These are phyloP conservation scores for Linum usitatissimum DNA, from an alignment of 345 rosid species.

Conservation along the genomic window DNA sequence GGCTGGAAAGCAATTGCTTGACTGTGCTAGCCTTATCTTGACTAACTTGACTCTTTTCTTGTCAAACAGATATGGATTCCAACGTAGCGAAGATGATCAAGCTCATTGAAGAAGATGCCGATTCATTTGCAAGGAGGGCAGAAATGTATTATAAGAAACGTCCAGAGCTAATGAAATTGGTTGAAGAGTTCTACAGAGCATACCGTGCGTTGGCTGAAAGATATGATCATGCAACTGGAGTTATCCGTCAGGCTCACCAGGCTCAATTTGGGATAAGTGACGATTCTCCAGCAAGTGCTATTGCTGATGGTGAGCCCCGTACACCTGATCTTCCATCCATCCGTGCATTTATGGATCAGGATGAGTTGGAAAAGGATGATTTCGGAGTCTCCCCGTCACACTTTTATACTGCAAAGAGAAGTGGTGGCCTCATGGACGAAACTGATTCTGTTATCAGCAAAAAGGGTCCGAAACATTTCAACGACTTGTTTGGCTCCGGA, in stretches of 20 bases:
- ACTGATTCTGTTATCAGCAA: conserved; percentile 36
- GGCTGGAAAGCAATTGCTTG: not conserved
- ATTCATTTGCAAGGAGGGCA: conserved; percentile 98
- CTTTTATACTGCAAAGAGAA: conserved; percentile 36
- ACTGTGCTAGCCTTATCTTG: not conserved
- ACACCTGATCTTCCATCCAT: conserved; percentile 58
- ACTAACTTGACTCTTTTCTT: conserved; percentile 7
- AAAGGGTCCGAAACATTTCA: conserved; percentile 50
- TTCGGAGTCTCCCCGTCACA: conserved; percentile 40
- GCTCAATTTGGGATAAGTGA: conserved; percentile 51
- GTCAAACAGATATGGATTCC: conserved; percentile 74
- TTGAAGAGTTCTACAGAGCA: conserved; percentile 95
- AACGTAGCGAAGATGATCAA: conserved; percentile 96
- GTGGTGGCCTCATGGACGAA: conserved; percentile 55
- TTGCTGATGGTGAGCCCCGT: conserved; percentile 46
- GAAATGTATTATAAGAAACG: conserved; percentile 98
- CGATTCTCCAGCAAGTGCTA: conserved; percentile 47
- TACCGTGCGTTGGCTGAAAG: conserved; percentile 98
- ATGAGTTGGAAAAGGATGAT: conserved; percentile 52
- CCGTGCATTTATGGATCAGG: conserved; percentile 41
- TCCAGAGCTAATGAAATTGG: conserved; percentile 94
- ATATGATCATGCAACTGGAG: conserved; percentile 94
- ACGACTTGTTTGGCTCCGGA: conserved; percentile 33
- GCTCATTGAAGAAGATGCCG: conserved; percentile 97
- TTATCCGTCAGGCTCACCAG: conserved; percentile 88